phyloP scores from a whole-genome alignment of 2,329 filamentous ascomycete species.

The Xylariales sp. region DNA sequence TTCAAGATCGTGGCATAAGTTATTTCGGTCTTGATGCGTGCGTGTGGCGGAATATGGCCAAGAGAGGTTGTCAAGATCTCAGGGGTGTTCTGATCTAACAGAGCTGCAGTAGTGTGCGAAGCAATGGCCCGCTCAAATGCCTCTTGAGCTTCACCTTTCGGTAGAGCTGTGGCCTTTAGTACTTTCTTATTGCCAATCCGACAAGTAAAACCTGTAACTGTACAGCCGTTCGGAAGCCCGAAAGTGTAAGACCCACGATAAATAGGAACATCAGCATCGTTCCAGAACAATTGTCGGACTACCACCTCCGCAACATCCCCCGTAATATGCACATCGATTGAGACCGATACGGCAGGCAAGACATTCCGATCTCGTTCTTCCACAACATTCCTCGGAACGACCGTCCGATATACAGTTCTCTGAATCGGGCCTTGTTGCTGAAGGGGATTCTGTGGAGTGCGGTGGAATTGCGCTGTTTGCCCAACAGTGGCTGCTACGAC shows the following conservation, averaged over 20 bases:
- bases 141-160: slow-evolving; percentile 41
- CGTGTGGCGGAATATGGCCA: slow-evolving; percentile 44
- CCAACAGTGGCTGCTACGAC: neutral
- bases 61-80: slow-evolving; percentile 47
- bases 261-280: slow-evolving; percentile 43
- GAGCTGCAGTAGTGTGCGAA: slow-evolving; percentile 21
- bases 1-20: slow-evolving; percentile 44
- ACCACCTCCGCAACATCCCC: slow-evolving; percentile 44
- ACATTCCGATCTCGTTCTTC: slow-evolving; percentile 28
- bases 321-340: slow-evolving; percentile 42
- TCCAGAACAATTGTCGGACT: slow-evolving; percentile 45
- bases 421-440: neutral
- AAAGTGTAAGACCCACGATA: slow-evolving; percentile 45
- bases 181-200: slow-evolving; percentile 41
- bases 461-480: neutral
- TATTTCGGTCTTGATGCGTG: slow-evolving; percentile 43
- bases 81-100: slow-evolving; percentile 45
- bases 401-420: neutral
- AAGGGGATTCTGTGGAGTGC: no score
- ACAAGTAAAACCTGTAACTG: slow-evolving; percentile 45
- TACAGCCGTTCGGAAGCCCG: slow-evolving; percentile 44
- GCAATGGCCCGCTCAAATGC: slow-evolving; percentile 33
- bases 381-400: slow-evolving; percentile 1
- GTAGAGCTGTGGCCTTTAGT: slow-evolving; percentile 40
- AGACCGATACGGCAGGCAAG: slow-evolving; percentile 43